Evolutionary conservation across 208 protist genomes (phyloP).

Genomic region (Trypanosoma vivax): DNA sequence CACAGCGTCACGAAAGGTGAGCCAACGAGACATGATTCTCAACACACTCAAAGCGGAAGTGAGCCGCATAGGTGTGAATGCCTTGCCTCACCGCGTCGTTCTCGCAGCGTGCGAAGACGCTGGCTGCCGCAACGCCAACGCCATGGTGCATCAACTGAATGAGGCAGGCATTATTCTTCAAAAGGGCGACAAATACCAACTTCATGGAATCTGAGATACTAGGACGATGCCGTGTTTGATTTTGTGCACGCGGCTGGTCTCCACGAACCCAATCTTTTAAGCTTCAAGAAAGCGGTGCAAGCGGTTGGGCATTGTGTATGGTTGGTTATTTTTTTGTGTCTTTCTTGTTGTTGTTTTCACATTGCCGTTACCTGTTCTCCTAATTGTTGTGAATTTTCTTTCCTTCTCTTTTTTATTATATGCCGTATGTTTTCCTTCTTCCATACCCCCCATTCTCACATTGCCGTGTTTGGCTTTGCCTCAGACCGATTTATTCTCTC

Average conservation of each 20-base stretch:
- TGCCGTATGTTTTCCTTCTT: no score
- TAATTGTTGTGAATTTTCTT: background rate
- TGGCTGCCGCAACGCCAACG: slow-evolving; percentile 56
- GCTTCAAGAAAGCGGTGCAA: no score
- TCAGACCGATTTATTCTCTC: no score
- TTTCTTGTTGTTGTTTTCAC: background rate
- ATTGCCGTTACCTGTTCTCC: background rate
- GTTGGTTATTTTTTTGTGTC: background rate
- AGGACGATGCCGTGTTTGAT: background rate
- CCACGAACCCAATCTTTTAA: background rate
- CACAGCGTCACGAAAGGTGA: slow-evolving; percentile 28
- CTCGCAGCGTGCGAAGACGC: slow-evolving; percentile 61
- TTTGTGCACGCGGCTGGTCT: background rate
- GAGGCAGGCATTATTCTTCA: slow-evolving; percentile 74
- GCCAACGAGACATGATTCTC: slow-evolving; percentile 56
- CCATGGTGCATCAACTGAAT: slow-evolving; percentile 80
- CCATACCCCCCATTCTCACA: no score
- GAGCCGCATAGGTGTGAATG: slow-evolving; percentile 38
- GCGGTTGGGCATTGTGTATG: slow-evolving; percentile 8
- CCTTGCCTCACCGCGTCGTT: slow-evolving; percentile 44
- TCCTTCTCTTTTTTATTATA: no score
- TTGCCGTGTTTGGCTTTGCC: no score
- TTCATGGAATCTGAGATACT: slow-evolving; percentile 32
- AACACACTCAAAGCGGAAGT: slow-evolving; percentile 59
- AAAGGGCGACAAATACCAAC: slow-evolving; percentile 55